These are phyloP conservation scores for Neonectria punicea DNA, from an alignment of 2,329 filamentous ascomycete genomes.

Conservation along the genomic window DNA sequence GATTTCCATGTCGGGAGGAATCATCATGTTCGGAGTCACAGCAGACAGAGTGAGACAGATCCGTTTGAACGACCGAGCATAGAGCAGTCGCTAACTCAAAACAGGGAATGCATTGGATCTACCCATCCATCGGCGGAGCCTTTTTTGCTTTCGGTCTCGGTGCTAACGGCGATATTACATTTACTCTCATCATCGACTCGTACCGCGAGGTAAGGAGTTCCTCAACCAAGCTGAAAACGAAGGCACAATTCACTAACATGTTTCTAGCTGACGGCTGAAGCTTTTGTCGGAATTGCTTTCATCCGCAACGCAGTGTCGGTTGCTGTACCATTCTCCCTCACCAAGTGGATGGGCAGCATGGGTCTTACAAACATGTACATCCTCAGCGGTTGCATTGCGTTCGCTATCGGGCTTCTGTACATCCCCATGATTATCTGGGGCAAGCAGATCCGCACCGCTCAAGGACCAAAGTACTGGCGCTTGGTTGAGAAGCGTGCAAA, in stretches of 20 bases:
- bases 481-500: slow-evolving; percentile 31
- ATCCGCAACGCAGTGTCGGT: slow-evolving; percentile 46
- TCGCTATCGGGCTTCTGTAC: slow-evolving; percentile 38
- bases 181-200: slow-evolving; percentile 51
- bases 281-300: slow-evolving; percentile 47
- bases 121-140: slow-evolving; percentile 49
- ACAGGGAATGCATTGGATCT: slow-evolving; percentile 57
- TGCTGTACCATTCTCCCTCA: slow-evolving; percentile 43
- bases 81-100: neutral
- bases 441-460: slow-evolving; percentile 40
- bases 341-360: slow-evolving; percentile 46
- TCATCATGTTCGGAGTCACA: slow-evolving; percentile 54
- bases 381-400: slow-evolving; percentile 35
- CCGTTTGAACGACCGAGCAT: accelerated
- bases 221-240: neutral
- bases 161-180: slow-evolving; percentile 49
- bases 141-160: slow-evolving; percentile 53
- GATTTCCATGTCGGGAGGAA: slow-evolving; percentile 47
- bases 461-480: slow-evolving; percentile 40
- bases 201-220: slow-evolving; percentile 40
- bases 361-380: slow-evolving; percentile 46
- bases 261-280: slow-evolving; percentile 37
- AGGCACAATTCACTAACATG: accelerated
- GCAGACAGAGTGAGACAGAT: slow-evolving; percentile 44
- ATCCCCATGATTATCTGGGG: slow-evolving; percentile 48